phyloP scores from a whole-genome alignment of 768 basidiomycete genomes.

The Tubosaeta brunneosetosa region DNA sequence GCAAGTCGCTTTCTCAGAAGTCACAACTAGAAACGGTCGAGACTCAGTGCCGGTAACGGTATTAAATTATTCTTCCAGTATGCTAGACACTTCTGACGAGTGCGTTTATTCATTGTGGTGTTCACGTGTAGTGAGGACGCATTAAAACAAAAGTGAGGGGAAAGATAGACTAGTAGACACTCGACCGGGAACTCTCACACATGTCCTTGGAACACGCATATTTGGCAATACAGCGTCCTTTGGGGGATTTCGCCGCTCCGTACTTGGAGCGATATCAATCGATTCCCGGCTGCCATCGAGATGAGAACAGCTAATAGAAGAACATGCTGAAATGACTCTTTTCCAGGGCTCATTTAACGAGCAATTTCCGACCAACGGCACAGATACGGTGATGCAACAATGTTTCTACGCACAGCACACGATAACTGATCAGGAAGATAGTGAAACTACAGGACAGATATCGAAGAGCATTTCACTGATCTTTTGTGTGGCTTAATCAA shows the following conservation, averaged over 20 bases:
- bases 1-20: too few relatives aligned
- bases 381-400: too few relatives aligned
- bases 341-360: slow-evolving; percentile 10
- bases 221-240: neutral
- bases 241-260: neutral
- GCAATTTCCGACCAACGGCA: slow-evolving; percentile 4
- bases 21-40: too few relatives aligned
- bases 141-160: too few relatives aligned
- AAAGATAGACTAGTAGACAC: too few relatives aligned
- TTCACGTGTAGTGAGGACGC: neutral
- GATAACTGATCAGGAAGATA: neutral
- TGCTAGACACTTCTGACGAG: too few relatives aligned
- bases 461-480: neutral
- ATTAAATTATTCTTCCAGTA: too few relatives aligned
- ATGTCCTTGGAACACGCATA: neutral
- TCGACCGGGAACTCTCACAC: too few relatives aligned
- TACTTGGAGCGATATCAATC: neutral
- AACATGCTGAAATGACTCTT: slow-evolving; percentile 2
- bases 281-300: neutral
- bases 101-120: too few relatives aligned
- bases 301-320: neutral
- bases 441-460: neutral
- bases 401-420: slow-evolving; percentile 7
- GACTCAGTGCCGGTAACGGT: too few relatives aligned
- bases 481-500: neutral